phyloP scores from a whole-genome alignment of 345 rosid species.

The Populus ilicifolia region DNA sequence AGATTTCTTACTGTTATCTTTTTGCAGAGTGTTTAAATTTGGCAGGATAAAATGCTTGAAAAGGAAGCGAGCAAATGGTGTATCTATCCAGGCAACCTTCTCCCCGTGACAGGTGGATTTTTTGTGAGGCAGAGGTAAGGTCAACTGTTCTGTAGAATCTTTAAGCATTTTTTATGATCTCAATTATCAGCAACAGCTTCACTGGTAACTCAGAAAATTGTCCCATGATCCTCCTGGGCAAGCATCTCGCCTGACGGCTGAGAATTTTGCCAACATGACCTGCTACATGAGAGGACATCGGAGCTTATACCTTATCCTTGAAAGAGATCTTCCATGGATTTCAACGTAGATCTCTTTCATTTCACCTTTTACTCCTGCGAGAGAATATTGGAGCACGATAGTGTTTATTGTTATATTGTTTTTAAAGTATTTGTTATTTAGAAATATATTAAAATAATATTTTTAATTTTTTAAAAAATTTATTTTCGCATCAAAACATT shows the following conservation, averaged over 20 bases:
- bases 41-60: not conserved
- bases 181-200: not conserved
- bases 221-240: not conserved
- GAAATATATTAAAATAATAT: too few relatives aligned
- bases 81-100: not conserved
- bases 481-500: too few relatives aligned
- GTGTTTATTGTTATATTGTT: too few relatives aligned
- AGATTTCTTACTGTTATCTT: too few relatives aligned
- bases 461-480: too few relatives aligned
- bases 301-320: not conserved
- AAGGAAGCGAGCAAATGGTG: not conserved
- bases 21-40: not conserved
- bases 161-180: not conserved
- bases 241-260: not conserved
- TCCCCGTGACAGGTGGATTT: not conserved
- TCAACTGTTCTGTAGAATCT: not conserved
- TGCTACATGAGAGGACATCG: not conserved
- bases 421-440: too few relatives aligned
- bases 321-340: not conserved
- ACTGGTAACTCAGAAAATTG: not conserved
- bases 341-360: not conserved
- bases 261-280: not conserved
- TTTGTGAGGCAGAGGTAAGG: not conserved
- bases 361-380: too few relatives aligned
- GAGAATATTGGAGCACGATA: too few relatives aligned